These are phyloP conservation scores for Shiraia sp. DNA, from an alignment of 2,329 filamentous ascomycete species.

Conservation along the genomic window DNA sequence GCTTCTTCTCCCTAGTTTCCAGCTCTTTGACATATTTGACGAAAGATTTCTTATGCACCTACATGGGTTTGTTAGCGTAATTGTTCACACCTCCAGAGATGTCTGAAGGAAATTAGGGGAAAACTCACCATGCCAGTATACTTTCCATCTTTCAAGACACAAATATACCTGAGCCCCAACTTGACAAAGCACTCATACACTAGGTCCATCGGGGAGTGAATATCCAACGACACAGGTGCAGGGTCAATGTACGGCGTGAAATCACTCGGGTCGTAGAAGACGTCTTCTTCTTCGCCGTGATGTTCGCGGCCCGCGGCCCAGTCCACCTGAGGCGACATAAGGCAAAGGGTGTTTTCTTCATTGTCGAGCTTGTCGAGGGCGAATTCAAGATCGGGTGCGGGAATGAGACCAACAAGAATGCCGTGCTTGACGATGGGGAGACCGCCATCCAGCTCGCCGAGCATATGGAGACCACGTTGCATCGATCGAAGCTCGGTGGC, in stretches of 20 bases:
- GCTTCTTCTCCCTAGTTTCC: conserved; percentile 57
- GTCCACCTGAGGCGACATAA: conserved; percentile 73
- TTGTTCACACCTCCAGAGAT: background rate
- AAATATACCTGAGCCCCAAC: conserved; percentile 88
- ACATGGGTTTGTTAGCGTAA: conserved; percentile 4
- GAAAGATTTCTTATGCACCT: conserved; percentile 95
- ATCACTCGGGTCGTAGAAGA: conserved; percentile 68
- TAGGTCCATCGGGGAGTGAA: conserved; percentile 87
- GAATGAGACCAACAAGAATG: conserved; percentile 85
- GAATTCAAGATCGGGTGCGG: conserved; percentile 90
- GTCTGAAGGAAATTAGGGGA: background rate
- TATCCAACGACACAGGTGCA: conserved; percentile 84
- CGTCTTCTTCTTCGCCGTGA: conserved; percentile 59
- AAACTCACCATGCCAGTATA: conserved; percentile 81
- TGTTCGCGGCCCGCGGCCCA: conserved; percentile 42
- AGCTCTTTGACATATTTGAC: conserved; percentile 90
- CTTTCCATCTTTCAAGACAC: conserved; percentile 79
- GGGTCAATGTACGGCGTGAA: conserved; percentile 93
- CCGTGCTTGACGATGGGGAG: conserved; percentile 81
- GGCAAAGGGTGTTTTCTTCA: conserved; percentile 72
- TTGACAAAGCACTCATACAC: conserved; percentile 98
- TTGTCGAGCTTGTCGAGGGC: conserved; percentile 83
- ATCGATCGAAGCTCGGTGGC: conserved; percentile 78
- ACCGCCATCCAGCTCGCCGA: conserved; percentile 89
- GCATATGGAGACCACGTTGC: conserved; percentile 77